Percentiles rank a stretch among this genome's conserved stretches.
Evolutionary conservation across 1,139 yeast genomes (phyloP).

Genomic region (Pichia sp.): DNA sequence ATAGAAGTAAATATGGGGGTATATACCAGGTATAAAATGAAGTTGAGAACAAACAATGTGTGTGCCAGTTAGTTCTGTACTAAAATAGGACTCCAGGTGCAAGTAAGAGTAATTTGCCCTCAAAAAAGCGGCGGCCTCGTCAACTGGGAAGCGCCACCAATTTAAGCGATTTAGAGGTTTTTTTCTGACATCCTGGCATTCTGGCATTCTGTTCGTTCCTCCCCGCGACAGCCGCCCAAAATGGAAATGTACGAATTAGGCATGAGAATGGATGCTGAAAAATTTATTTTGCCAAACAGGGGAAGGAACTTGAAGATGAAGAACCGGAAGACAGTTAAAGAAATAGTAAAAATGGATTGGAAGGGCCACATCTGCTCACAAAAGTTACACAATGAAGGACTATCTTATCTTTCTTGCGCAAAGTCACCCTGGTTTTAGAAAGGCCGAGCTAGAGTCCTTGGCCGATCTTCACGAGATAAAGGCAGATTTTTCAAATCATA

Average conservation of each 20-base stretch:
- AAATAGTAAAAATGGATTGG: neutral
- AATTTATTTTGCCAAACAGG: constrained; percentile 1
- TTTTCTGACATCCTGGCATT: neutral
- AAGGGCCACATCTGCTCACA: neutral
- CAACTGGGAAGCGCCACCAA: neutral
- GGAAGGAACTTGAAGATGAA: neutral
- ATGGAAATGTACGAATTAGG: neutral
- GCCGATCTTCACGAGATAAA: constrained; percentile 58
- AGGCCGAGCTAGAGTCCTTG: constrained; percentile 78
- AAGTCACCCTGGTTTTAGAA: constrained; percentile 71
- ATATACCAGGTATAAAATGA: constrained; percentile 1
- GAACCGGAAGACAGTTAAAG: neutral
- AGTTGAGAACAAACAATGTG: neutral
- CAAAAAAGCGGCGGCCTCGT: neutral
- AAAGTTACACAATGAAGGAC: constrained; percentile 38
- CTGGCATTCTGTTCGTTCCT: neutral
- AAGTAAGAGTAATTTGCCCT: neutral
- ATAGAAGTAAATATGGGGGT: constrained; percentile 7
- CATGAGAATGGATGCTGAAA: neutral
- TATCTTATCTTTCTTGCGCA: constrained; percentile 83
- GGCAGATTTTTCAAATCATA: constrained; percentile 59
- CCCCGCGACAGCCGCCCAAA: neutral
- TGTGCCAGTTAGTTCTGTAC: neutral
- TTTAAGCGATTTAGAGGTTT: neutral
- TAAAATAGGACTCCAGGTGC: neutral